Percentiles rank a stretch among this genome's conserved stretches.
Evolutionary conservation across 2,329 filamentous ascomycete species (phyloP).

Genomic region (Alternaria gaisen): DNA sequence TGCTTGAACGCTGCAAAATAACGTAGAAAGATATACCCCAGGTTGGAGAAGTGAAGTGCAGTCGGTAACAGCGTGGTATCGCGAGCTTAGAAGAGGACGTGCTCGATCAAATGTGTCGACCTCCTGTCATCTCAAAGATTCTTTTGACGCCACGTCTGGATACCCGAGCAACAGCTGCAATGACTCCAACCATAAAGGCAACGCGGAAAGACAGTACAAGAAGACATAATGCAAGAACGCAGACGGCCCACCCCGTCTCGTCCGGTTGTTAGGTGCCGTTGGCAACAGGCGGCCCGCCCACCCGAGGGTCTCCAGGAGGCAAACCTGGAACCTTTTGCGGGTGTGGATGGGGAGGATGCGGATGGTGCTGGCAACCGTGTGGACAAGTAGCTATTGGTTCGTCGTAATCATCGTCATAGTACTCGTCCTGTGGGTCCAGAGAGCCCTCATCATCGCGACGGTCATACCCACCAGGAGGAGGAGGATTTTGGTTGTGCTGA

Average conservation of each 20-base stretch:
- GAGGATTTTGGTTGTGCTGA: constrained; percentile 43
- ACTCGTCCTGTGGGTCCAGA: constrained; percentile 46
- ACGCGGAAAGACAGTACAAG: constrained; percentile 38
- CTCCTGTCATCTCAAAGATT: constrained; percentile 14
- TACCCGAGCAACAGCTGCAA: constrained; percentile 16
- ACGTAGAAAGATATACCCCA: background rate
- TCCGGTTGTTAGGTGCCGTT: constrained; percentile 47
- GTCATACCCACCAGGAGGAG: constrained; percentile 41
- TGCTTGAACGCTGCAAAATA: constrained; percentile 16
- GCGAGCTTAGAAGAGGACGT: background rate
- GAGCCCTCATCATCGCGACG: constrained; percentile 43
- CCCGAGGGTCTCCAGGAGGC: constrained; percentile 38
- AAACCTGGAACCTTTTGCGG: constrained; percentile 32
- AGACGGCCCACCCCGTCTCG: constrained; percentile 52
- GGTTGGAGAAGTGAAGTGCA: background rate
- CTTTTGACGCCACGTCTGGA: constrained; percentile 12
- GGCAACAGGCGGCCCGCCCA: constrained; percentile 29
- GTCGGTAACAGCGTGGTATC: background rate
- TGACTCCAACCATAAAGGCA: constrained; percentile 30
- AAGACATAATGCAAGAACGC: constrained; percentile 49
- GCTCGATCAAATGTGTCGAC: background rate
- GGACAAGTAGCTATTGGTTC: constrained; percentile 41
- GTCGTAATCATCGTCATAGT: constrained; percentile 51
- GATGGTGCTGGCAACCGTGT: constrained; percentile 44
- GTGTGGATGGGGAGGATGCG: constrained; percentile 36